Evolutionary conservation across 176 grass and related monocot genomes (phyloP), one percentile per base, ranked within the genome.

Genomic region (Carex pumila): DNA sequence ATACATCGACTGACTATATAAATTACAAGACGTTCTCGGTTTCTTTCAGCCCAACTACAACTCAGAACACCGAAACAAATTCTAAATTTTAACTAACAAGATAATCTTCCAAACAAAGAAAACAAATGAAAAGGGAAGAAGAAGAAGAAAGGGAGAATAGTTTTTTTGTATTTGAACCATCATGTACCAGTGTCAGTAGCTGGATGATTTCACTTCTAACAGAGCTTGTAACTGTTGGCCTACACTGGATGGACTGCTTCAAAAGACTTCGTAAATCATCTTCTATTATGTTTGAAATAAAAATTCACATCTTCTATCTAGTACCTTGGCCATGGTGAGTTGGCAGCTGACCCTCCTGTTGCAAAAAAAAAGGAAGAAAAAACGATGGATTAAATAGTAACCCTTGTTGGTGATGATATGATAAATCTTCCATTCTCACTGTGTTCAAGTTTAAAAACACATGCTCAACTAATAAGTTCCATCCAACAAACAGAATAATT

Each of bases 311-410:
- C n/a, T 56, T 52, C 80, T 83, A 83, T 83, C 80, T 83, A 49
- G 80, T 31, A 65, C 80, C 80, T 67, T 83, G 80, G 12, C 80
- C 80, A 67, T 62, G 80, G 80, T 83, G 80, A 83, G 39, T 62
- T 67, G 80, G 80, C 43, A 83, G 41, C 29, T 83, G 80, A 52
- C 41, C 41, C 43, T 83, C 80, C 80, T 83, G 39, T 68, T 41
- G 54, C 18, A 18, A 14, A 37, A 36, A 29, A 55, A 55, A 39
- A 39, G 37, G n/a, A 25, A 55, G 5, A 10, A 55, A 18, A 32
- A 56, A 17, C 9, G 14, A 55, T 2, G 30, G 13, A 7, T 77
- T 17, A 55, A 77, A 56, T 32, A 77, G 11, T 14, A 77, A 77
- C 54, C 36, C 5, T 18, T 68, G 36, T 31, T 32, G 1, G n/a